Percentiles rank a stretch among this genome's conserved stretches.
These are phyloP conservation scores for Fonsecaea multimorphosa DNA, from an alignment of 2,329 filamentous ascomycete species.

Conservation along the genomic window DNA sequence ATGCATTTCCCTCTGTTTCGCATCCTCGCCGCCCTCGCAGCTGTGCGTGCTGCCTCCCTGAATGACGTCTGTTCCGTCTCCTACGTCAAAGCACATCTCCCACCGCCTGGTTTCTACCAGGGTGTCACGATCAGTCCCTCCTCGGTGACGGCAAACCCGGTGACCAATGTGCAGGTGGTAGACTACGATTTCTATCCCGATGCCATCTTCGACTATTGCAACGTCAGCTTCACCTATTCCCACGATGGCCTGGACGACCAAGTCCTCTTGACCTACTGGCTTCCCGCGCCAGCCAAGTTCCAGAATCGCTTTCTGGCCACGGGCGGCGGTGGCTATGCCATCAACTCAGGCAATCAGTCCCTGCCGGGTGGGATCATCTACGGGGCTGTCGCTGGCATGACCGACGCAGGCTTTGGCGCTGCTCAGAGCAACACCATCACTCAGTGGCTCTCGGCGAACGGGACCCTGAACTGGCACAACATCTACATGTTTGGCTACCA, in stretches of 20 bases:
- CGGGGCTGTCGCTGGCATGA: slow-evolving; percentile 57
- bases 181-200: slow-evolving; percentile 38
- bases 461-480: slow-evolving; percentile 57
- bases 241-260: slow-evolving; percentile 50
- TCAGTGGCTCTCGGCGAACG: slow-evolving; percentile 46
- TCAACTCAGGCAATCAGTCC: slow-evolving; percentile 48
- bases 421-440: slow-evolving; percentile 16
- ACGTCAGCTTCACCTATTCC: slow-evolving; percentile 55
- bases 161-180: slow-evolving; percentile 47
- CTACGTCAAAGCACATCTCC: slow-evolving; percentile 52
- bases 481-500: slow-evolving; percentile 60
- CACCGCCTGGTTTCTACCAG: slow-evolving; percentile 51
- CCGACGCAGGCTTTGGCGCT: slow-evolving; percentile 58
- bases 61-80: slow-evolving; percentile 52
- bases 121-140: slow-evolving; percentile 53
- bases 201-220: slow-evolving; percentile 46
- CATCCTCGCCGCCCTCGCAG: slow-evolving; percentile 14
- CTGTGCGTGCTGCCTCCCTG: slow-evolving; percentile 46
- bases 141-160: slow-evolving; percentile 48
- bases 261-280: slow-evolving; percentile 50
- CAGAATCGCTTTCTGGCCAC: slow-evolving; percentile 56
- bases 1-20: slow-evolving; percentile 6
- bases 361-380: slow-evolving; percentile 53
- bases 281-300: slow-evolving; percentile 53
- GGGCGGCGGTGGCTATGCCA: slow-evolving; percentile 56